phyloP scores from a whole-genome alignment of 164 flowering plant genomes.

The Nymphaea thermarum region DNA sequence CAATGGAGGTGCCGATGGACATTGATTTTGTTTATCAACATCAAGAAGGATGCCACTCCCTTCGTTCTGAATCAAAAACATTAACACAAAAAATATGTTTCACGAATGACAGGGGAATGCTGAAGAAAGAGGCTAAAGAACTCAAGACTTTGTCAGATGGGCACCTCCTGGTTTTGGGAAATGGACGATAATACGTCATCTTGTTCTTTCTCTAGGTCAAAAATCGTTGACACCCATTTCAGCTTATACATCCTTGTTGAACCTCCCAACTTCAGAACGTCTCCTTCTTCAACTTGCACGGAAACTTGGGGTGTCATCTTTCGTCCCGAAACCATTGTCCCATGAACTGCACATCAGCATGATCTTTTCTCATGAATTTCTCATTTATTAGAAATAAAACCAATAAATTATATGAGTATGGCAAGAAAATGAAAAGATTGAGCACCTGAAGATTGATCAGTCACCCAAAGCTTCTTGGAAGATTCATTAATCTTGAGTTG shows the following conservation, averaged over 20 bases:
- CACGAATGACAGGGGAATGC: background rate
- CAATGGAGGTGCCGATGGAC: background rate
- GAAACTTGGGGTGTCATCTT: conserved; percentile 44
- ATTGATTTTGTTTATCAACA: background rate
- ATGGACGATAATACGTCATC: background rate
- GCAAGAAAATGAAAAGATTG: background rate
- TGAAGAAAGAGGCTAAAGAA: background rate
- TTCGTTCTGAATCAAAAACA: background rate
- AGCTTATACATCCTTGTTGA: conserved; percentile 73
- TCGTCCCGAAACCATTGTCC: conserved; percentile 74
- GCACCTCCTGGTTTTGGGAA: background rate
- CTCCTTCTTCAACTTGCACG: conserved; percentile 61
- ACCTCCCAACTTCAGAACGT: conserved; percentile 54
- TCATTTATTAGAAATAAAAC: background rate
- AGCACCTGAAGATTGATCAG: conserved; percentile 73
- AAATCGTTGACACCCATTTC: conserved; percentile 60
- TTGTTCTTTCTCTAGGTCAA: conserved; percentile 42
- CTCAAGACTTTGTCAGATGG: background rate
- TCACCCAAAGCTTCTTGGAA: conserved; percentile 33
- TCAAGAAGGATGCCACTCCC: background rate
- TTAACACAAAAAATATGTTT: background rate
- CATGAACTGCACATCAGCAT: conserved; percentile 42
- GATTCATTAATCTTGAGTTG: conserved; percentile 42
- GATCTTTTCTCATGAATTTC: background rate
- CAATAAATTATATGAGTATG: background rate